These are phyloP conservation scores for Colletotrichum sp. DNA, from an alignment of 2,329 filamentous ascomycete species.

Conservation along the genomic window DNA sequence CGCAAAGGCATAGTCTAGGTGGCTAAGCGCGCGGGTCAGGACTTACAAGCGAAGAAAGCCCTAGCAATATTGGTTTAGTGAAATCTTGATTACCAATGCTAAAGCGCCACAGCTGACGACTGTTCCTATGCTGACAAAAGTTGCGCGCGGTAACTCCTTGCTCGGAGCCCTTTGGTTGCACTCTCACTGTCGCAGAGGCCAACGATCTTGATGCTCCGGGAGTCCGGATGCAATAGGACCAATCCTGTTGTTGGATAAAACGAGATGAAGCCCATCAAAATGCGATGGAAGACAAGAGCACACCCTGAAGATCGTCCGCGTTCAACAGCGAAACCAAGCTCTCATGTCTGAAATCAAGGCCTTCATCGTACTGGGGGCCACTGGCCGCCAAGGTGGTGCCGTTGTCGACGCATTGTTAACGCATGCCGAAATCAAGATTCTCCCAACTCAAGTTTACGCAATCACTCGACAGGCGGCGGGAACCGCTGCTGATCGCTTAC, in stretches of 20 bases:
- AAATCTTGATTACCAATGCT: neutral
- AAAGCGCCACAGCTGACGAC: neutral
- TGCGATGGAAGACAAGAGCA: neutral
- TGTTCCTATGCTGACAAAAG: neutral
- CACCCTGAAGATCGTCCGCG: neutral
- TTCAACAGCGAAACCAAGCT: neutral
- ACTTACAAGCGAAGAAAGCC: neutral
- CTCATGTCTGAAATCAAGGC: neutral
- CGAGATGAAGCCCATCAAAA: neutral
- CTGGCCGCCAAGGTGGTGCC: slow-evolving; percentile 33
- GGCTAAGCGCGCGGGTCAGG: neutral
- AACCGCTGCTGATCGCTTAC: neutral
- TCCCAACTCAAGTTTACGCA: slow-evolving; percentile 40
- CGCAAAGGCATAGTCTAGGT: neutral
- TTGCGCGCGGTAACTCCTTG: neutral
- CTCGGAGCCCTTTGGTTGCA: neutral
- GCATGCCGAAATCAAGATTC: slow-evolving; percentile 44
- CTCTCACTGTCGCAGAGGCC: neutral
- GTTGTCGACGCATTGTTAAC: slow-evolving; percentile 28
- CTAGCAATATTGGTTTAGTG: neutral
- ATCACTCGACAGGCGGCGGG: slow-evolving; percentile 48
- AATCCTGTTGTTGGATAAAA: neutral
- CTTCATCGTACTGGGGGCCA: slow-evolving; percentile 31
- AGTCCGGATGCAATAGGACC: neutral
- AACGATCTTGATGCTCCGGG: neutral